Evolutionary conservation across 768 basidiomycete genomes (phyloP).

Genomic region (Hygrophorus pudorinus): DNA sequence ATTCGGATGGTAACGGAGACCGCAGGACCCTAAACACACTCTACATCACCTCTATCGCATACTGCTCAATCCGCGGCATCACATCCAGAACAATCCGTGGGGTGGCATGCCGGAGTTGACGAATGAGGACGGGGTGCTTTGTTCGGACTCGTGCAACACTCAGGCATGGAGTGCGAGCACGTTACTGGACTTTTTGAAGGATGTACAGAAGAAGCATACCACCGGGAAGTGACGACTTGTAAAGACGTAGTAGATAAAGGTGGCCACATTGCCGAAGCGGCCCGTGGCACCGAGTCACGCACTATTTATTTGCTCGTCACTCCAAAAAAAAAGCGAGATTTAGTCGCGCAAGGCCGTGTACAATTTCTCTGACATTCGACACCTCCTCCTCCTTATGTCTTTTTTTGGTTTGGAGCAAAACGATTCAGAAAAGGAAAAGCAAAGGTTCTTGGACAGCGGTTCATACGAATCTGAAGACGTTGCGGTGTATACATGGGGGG

Average conservation of each 20-base stretch:
- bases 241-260: too few species aligned
- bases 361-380: not conserved
- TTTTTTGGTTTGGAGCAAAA: conserved; percentile 71
- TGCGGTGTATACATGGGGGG: conserved; percentile 89
- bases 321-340: too few species aligned
- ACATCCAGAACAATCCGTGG: conserved; percentile 82
- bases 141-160: conserved; percentile 82
- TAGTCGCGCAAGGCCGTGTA: not conserved
- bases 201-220: conserved; percentile 37
- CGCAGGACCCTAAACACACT: conserved; percentile 58
- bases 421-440: conserved; percentile 56
- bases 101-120: conserved; percentile 90
- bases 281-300: not conserved
- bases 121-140: conserved; percentile 75
- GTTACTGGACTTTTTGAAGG: conserved; percentile 79
- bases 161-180: conserved; percentile 98
- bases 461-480: conserved; percentile 65
- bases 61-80: conserved; percentile 57
- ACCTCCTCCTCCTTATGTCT: conserved; percentile 43
- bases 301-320: not conserved
- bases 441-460: conserved; percentile 38
- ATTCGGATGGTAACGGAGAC: conserved; percentile 4
- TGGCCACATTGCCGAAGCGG: too few species aligned
- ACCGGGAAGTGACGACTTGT: not conserved
- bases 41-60: conserved; percentile 72